Conservation (phyloP, 129 eudicot species). For the Flaveria brownii region DNA sequence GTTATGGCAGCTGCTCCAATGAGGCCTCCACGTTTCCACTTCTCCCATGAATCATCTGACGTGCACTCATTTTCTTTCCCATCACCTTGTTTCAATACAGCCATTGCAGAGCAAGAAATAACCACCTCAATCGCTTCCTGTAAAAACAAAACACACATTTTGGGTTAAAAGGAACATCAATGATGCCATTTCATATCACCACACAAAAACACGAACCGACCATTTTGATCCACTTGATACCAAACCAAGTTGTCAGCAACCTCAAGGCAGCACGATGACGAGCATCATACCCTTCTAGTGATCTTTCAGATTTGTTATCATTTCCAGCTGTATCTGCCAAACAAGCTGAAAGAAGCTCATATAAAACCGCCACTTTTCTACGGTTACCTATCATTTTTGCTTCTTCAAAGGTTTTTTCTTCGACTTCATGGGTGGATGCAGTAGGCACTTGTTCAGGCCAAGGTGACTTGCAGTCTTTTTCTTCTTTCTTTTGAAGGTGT, state of each 20-base stretch:
- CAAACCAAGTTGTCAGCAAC: slow-evolving; percentile 88
- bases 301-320: slow-evolving; percentile 46
- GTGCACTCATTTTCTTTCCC: slow-evolving; percentile 44
- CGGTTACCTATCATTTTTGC: slow-evolving; percentile 55
- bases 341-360: slow-evolving; percentile 92
- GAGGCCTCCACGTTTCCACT: slow-evolving; percentile 94
- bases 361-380: slow-evolving; percentile 75
- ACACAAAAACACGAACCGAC: slow-evolving; percentile 31
- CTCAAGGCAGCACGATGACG: slow-evolving; percentile 95
- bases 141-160: slow-evolving; percentile 11
- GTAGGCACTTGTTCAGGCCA: slow-evolving; percentile 36
- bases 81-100: slow-evolving; percentile 49
- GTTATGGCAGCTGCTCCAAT: slow-evolving; percentile 97
- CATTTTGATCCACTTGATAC: slow-evolving; percentile 84
- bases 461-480: slow-evolving; percentile 37
- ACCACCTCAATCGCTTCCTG: slow-evolving; percentile 89
- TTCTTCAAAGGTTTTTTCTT: slow-evolving; percentile 67
- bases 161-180: slow-evolving; percentile 1
- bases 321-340: slow-evolving; percentile 58
- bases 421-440: slow-evolving; percentile 39
- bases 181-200: slow-evolving; percentile 1
- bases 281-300: slow-evolving; percentile 82
- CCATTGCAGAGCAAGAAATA: slow-evolving; percentile 94
- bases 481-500: slow-evolving; percentile 41
- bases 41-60: slow-evolving; percentile 62